Percentiles rank a stretch among this genome's conserved stretches.
Evolutionary conservation across 2,329 filamentous ascomycete genomes (phyloP).

Genomic region (Colletotrichum echinochloae): DNA sequence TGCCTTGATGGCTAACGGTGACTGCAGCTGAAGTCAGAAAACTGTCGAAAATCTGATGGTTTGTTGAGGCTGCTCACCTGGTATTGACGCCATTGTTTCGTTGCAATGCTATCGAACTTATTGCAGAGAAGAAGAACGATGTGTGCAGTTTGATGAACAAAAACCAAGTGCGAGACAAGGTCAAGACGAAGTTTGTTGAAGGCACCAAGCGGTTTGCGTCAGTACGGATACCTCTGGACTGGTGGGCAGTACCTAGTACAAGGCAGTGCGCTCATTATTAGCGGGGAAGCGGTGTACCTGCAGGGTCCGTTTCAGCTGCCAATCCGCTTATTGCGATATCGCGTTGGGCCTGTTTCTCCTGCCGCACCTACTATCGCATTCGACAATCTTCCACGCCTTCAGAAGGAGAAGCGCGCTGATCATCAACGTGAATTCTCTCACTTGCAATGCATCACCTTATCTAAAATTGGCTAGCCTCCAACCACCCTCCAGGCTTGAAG

Average conservation of each 20-base stretch:
- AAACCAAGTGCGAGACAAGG: conserved; percentile 22
- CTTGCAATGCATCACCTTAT: background rate
- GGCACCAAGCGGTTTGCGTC: conserved; percentile 41
- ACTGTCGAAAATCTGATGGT: conserved; percentile 20
- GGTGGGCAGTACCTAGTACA: conserved; percentile 33
- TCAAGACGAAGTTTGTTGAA: conserved; percentile 38
- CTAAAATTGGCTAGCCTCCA: no score
- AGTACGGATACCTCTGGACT: conserved; percentile 24
- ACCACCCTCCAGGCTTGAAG: background rate
- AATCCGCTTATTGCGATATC: conserved; percentile 35
- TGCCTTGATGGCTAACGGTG: conserved; percentile 93
- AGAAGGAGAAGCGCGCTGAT: background rate
- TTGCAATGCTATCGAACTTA: conserved; percentile 24
- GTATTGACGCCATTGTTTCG: conserved; percentile 65
- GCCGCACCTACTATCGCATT: conserved; percentile 12
- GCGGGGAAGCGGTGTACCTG: conserved; percentile 42
- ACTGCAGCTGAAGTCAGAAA: conserved; percentile 65
- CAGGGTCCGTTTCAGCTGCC: conserved; percentile 39
- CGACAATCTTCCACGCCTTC: conserved; percentile 27
- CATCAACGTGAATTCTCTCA: background rate
- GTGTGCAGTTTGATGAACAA: conserved; percentile 5
- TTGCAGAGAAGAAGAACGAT: conserved; percentile 36
- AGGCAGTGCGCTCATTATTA: conserved; percentile 15
- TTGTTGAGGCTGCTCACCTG: conserved; percentile 56
- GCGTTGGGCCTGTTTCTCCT: conserved; percentile 9